Conservation (phyloP, 2,329 filamentous ascomycete species). For the Fusarium odoratissimum region DNA sequence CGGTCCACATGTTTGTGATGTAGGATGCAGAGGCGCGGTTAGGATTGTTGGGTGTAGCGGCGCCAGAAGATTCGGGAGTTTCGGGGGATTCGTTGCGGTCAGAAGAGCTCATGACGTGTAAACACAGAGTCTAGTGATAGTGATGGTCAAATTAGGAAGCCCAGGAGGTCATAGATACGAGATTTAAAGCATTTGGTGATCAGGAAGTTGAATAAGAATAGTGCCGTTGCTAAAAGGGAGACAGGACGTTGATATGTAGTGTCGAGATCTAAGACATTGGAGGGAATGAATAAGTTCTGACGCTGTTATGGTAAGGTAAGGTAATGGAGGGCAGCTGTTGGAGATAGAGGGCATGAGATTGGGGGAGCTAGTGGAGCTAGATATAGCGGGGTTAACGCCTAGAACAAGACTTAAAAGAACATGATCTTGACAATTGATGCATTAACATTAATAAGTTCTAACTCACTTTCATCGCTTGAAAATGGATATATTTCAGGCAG, state of each 20-base stretch:
- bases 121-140: neutral
- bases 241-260: constrained; percentile 7
- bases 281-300: constrained; percentile 11
- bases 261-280: constrained; percentile 19
- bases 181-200: constrained; percentile 5
- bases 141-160: constrained; percentile 1
- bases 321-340: neutral
- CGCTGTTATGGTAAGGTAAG: neutral
- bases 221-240: neutral
- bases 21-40: constrained; percentile 44
- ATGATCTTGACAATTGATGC: constrained; percentile 9
- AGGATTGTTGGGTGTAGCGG: constrained; percentile 38
- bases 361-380: constrained; percentile 33
- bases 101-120: constrained; percentile 36
- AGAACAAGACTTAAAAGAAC: constrained; percentile 10
- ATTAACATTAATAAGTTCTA: neutral
- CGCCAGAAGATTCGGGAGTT: constrained; percentile 39
- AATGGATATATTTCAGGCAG: constrained; percentile 3
- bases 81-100: constrained; percentile 40
- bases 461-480: neutral
- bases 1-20: constrained; percentile 62
- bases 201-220: neutral
- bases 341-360: constrained; percentile 6
- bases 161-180: neutral
- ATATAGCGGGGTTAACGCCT: constrained; percentile 31